phyloP scores from a whole-genome alignment of 768 basidiomycete species.

The Termitomyces sp. region DNA sequence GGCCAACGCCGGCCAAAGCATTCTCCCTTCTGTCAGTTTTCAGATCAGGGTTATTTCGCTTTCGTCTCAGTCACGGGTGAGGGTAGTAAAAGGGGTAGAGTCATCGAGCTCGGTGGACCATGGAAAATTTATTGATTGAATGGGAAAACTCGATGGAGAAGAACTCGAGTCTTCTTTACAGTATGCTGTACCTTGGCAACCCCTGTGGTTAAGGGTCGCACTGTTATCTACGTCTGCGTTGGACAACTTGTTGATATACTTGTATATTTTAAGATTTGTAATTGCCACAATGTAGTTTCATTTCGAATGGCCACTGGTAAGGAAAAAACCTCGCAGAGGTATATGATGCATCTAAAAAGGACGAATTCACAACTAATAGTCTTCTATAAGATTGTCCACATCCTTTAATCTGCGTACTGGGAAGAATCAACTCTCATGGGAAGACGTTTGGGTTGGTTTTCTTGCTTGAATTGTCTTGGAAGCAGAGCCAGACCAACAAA shows the following conservation, averaged over 20 bases:
- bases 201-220: not conserved
- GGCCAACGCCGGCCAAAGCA: not conserved
- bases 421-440: conserved; percentile 7
- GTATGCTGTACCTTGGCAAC: not conserved
- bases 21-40: not conserved
- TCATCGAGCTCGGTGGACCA: not conserved
- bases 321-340: not conserved
- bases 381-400: not conserved
- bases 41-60: not conserved
- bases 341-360: not conserved
- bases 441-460: conserved; percentile 26
- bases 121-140: not conserved
- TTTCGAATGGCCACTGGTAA: too few relatives aligned
- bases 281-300: not conserved
- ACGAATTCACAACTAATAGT: not conserved
- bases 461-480: conserved; percentile 44
- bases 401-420: conserved; percentile 4
- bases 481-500: conserved; percentile 36
- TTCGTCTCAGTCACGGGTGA: not conserved
- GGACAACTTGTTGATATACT: not conserved
- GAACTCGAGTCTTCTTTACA: not conserved
- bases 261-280: not conserved
- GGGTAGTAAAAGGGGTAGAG: not conserved
- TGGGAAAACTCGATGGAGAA: not conserved
- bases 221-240: not conserved